Evolutionary conservation across 805 yeast species (phyloP).

Genomic region (Tetrapisispora nanseiensis): DNA sequence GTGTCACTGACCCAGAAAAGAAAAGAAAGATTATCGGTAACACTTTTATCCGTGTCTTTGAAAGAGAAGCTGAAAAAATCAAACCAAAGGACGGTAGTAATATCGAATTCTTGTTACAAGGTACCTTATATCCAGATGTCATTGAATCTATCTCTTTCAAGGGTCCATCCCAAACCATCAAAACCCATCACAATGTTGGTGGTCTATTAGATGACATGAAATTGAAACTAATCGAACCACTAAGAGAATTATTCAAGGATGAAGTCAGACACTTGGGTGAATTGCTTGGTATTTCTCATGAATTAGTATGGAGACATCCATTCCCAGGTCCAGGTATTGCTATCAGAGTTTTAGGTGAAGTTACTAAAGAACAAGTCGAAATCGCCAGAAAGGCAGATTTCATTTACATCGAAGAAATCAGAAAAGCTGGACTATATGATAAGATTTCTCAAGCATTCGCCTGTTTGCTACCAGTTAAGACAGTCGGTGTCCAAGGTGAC

Average conservation of each 20-base stretch:
- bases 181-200: slow-evolving; percentile 98
- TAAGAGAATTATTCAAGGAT: slow-evolving; percentile 96
- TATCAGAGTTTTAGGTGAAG: slow-evolving; percentile 95
- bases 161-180: slow-evolving; percentile 99
- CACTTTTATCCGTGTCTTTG: slow-evolving; percentile 94
- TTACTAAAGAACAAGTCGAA: slow-evolving; percentile 82
- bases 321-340: slow-evolving; percentile 99
- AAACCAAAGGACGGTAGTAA: slow-evolving; percentile 83
- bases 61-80: slow-evolving; percentile 88
- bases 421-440: slow-evolving; percentile 82
- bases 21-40: slow-evolving; percentile 98
- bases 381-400: slow-evolving; percentile 96
- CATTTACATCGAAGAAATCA: slow-evolving; percentile 94
- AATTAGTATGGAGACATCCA: slow-evolving; percentile 98
- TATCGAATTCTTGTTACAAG: slow-evolving; percentile 89
- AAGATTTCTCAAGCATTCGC: slow-evolving; percentile 97
- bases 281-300: slow-evolving; percentile 89
- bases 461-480: slow-evolving; percentile 89
- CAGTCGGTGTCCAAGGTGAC: slow-evolving; percentile 99
- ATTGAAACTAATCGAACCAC: slow-evolving; percentile 94
- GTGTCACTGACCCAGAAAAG: slow-evolving; percentile 97
- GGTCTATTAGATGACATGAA: slow-evolving; percentile 97
- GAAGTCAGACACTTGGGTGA: slow-evolving; percentile 97
- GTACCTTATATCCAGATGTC: slow-evolving; percentile 96
- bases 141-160: slow-evolving; percentile 97